phyloP scores from a whole-genome alignment of 495 filamentous ascomycete genomes.

The Penicillium paradoxum region DNA sequence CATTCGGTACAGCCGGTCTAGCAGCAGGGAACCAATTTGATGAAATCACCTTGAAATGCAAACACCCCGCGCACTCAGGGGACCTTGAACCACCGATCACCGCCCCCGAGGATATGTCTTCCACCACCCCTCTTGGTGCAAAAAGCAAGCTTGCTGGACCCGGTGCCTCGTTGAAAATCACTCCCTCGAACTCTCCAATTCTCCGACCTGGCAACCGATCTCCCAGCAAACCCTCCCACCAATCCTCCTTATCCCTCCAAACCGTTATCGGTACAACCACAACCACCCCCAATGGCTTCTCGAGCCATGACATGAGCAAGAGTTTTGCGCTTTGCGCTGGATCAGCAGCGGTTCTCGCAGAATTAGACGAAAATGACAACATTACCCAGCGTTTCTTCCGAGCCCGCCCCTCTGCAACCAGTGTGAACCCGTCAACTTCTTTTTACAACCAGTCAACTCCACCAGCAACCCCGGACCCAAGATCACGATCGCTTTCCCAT shows the following conservation, averaged over 20 bases:
- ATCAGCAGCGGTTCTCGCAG: slow-evolving; percentile 85
- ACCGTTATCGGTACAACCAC: slow-evolving; percentile 88
- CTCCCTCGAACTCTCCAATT: slow-evolving; percentile 74
- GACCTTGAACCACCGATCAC: slow-evolving; percentile 21
- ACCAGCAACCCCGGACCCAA: slow-evolving; percentile 41
- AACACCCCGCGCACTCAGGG: slow-evolving; percentile 17
- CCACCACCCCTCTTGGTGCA: slow-evolving; percentile 27
- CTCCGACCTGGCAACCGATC: slow-evolving; percentile 58
- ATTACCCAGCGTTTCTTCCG: slow-evolving; percentile 84
- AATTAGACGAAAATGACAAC: slow-evolving; percentile 64
- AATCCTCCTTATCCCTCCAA: slow-evolving; percentile 62
- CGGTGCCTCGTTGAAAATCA: slow-evolving; percentile 57
- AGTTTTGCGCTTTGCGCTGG: slow-evolving; percentile 88
- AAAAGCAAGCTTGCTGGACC: slow-evolving; percentile 36
- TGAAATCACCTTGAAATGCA: slow-evolving; percentile 19
- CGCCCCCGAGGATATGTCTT: slow-evolving; percentile 33
- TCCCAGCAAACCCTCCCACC: slow-evolving; percentile 50
- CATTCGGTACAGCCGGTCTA: background rate
- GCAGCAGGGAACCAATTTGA: background rate
- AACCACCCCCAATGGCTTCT: slow-evolving; percentile 78
- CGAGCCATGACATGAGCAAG: slow-evolving; percentile 61
- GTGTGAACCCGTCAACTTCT: slow-evolving; percentile 52
- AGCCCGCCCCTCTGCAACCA: slow-evolving; percentile 72
- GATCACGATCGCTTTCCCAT: slow-evolving; percentile 30
- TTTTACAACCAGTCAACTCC: slow-evolving; percentile 61